Base-by-base conservation (phyloP, 768 basidiomycete genomes). In the Leccinum rimulosum region DNA sequence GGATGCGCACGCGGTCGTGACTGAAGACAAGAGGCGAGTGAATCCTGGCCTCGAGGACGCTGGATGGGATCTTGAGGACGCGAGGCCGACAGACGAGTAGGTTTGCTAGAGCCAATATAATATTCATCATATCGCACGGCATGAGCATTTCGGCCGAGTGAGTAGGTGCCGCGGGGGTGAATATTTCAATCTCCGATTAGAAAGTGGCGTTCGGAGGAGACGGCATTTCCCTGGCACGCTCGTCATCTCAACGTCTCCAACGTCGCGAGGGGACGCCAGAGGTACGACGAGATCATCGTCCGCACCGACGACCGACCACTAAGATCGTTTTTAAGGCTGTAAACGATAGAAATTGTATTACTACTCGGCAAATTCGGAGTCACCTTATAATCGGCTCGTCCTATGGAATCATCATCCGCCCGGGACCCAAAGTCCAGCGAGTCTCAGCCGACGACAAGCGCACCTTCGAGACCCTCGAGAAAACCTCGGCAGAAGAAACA, bases 21-120 rank as follows among this genome's bases (percentile, higher is more conserved):
- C 84, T 49, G 84, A 88, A 70, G 94, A 95, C 73, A 80, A 80
- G 72, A 77, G 95, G 57, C 77, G 80, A 64, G 75, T 89, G 3
- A 95, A 94, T 73, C 93, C 93, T 15, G 91, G 87, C 30, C 57
- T 79, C 52, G 71, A 74, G 25, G 73, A 72, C 40, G 67, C 64
- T 49, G 63, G 66, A 40, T 67, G 70, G 67, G 68, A 70, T 54
- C 52, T 57, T 30, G 69, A 66, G 60, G 55, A 57, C 25, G 66
- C 33, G 38, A 55, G 66, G 53, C 57, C 56, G 7, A 45, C 19
- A 9, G 60, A 59, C 43, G 62, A 55, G 60, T 69, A 62, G 57
- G 50, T 50, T 60, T 49, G 22, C 14, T 40, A 35, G 17, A 45
- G 19, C 19, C 19, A n/a, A 28, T 33, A 28, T 43, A 52, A 19